These are phyloP conservation scores for Striga asiatica DNA, from an alignment of 257 asterid genomes.

Conservation along the genomic window DNA sequence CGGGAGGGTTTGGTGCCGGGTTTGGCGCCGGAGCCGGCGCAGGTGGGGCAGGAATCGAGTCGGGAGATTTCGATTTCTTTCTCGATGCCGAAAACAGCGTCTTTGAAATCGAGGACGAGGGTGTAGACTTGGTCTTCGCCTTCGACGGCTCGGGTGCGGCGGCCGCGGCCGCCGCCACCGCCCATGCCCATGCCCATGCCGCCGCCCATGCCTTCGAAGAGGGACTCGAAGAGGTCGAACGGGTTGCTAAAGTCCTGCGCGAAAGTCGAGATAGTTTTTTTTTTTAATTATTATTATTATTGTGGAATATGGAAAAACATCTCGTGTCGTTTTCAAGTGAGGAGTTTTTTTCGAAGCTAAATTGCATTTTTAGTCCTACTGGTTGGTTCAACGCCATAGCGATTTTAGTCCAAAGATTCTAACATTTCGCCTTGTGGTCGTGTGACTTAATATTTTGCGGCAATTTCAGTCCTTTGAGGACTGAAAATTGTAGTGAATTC, in stretches of 20 bases:
- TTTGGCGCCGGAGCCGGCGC: conserved; percentile 90
- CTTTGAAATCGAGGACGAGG: conserved; percentile 73
- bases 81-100: conserved; percentile 84
- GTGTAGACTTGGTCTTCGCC: conserved; percentile 89
- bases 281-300: no score
- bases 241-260: conserved; percentile 87
- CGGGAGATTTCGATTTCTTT: conserved; percentile 84
- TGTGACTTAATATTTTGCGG: no score
- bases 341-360: no score
- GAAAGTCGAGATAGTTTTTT: neutral
- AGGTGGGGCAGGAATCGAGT: conserved; percentile 86
- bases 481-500: no score
- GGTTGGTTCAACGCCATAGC: no score
- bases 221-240: conserved; percentile 76
- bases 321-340: no score
- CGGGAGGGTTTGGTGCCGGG: conserved; percentile 66
- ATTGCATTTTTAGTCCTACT: no score
- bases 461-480: no score
- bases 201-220: conserved; percentile 81
- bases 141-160: conserved; percentile 71
- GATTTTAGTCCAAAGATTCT: no score
- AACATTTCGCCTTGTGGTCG: no score
- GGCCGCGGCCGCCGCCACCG: conserved; percentile 65
- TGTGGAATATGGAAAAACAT: no score
- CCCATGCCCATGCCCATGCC: conserved; percentile 90